phyloP scores from a whole-genome alignment of 169 alveolate species.

The Eimeria praecox region DNA sequence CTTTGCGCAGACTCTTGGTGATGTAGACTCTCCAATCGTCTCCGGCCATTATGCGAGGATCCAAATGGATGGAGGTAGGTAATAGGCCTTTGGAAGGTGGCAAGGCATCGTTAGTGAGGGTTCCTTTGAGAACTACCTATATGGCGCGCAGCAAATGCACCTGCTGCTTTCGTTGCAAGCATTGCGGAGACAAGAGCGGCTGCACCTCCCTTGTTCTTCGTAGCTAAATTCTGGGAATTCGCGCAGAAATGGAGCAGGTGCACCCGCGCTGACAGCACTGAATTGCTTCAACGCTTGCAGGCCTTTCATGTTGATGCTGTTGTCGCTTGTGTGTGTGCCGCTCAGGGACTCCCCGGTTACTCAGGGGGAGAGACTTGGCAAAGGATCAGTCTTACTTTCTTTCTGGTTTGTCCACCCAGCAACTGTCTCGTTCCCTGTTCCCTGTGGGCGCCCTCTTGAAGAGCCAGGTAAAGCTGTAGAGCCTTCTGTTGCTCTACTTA shows the following conservation, averaged over 20 bases:
- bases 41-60: slow-evolving; percentile 89
- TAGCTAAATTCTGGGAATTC: neutral
- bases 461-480: slow-evolving; percentile 82
- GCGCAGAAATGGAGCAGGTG: neutral
- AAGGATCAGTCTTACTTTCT: slow-evolving; percentile 90
- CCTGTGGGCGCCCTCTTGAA: slow-evolving; percentile 85
- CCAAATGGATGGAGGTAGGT: neutral
- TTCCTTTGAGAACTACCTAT: neutral
- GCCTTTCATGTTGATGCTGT: neutral
- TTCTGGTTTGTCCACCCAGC: slow-evolving; percentile 83
- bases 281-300: neutral
- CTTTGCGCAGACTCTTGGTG: slow-evolving; percentile 80
- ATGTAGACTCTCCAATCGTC: slow-evolving; percentile 77
- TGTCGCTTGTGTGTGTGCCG: neutral
- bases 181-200: neutral
- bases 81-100: neutral
- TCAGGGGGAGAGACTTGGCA: slow-evolving; percentile 53
- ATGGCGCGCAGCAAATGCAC: neutral
- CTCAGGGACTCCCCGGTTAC: slow-evolving; percentile 58
- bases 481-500: neutral
- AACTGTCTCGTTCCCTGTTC: slow-evolving; percentile 82
- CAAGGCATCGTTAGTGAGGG: neutral
- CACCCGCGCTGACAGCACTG: neutral
- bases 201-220: neutral
- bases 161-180: neutral